Base-by-base conservation (phyloP, 2,329 filamentous ascomycete genomes). In the Ophiocordyceps sinensis region DNA sequence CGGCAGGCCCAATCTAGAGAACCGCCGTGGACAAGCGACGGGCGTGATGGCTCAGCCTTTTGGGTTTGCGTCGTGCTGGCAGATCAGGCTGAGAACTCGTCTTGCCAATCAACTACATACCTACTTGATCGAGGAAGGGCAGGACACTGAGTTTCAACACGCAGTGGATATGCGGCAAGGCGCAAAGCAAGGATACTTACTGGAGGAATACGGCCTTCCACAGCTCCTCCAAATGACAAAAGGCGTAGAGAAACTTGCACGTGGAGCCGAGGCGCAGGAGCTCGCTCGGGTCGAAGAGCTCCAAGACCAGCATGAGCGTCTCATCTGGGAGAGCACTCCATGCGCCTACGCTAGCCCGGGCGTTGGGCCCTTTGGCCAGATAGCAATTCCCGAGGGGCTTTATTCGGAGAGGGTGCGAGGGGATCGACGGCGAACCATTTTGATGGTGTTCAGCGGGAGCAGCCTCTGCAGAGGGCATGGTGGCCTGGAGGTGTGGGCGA, bases 361-460 rank as follows among this genome's bases (percentile, higher is more conserved):
- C 73, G 62, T 84, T 84, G 42, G 68, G 68, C 3, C 67, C 68
- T 12, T 75, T 68, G 17, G 77, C 76, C 36, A 89, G 73, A 38
- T 72, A 79, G 50, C 80, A 79, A 65, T 98, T 96, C 31, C 89
- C 91, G 45, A 82, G 73, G 1, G 91, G 89, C 56, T 87, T 91
- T 48, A 96, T 71, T 28, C 82, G 82, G 37, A 94, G 67, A 31
- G 86, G 86, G 66, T 96, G 89, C 32, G 71, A 68, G 39, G 82
- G 82, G 41, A 94, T 79, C 36, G 75, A 73, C 19, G 4, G 19
- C 19, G 19, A 4, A 19, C 19, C 19, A 4, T 19, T 19, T 19
- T 19, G 19, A 19, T 19, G 19, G 19, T 4, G 19, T 19, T 19
- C 19, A 19, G 19, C 19, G 19, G 19, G 19, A 19, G 19, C 19